phyloP scores from a whole-genome alignment of 768 basidiomycete genomes.

The Mycena rebaudengoi region DNA sequence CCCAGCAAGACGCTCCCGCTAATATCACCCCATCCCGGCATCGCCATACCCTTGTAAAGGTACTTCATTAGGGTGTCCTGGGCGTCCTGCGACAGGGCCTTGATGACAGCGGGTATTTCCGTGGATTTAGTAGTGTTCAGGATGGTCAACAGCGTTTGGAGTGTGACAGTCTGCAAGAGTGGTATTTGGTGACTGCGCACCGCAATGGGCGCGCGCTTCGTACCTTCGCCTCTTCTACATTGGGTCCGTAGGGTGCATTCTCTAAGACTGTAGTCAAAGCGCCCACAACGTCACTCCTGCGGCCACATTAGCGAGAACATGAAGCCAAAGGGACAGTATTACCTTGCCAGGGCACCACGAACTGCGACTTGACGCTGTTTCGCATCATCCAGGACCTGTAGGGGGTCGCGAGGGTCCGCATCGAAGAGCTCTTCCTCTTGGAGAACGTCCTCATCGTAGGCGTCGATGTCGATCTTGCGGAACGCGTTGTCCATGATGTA shows the following conservation, averaged over 20 bases:
- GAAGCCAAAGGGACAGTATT: background rate
- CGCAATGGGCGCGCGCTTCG: conserved; percentile 19
- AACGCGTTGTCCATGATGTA: conserved; percentile 66
- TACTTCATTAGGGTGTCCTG: conserved; percentile 98
- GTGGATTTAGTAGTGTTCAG: conserved; percentile 93
- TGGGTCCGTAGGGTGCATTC: conserved; percentile 87
- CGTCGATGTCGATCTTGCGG: conserved; percentile 94
- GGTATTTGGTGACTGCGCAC: conserved; percentile 5
- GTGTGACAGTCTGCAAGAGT: conserved; percentile 69
- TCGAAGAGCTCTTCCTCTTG: conserved; percentile 88
- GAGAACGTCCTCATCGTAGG: conserved; percentile 90
- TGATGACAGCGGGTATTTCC: conserved; percentile 83
- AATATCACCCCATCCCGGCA: conserved; percentile 68
- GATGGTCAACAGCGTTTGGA: conserved; percentile 84
- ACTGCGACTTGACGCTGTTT: conserved; percentile 79
- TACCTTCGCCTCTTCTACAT: conserved; percentile 92
- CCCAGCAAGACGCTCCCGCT: conserved; percentile 72
- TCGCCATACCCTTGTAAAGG: conserved; percentile 94
- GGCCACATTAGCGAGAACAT: background rate
- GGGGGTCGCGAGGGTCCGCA: conserved; percentile 82
- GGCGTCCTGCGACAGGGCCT: conserved; percentile 71
- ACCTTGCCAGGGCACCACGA: conserved; percentile 79
- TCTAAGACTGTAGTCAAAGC: conserved; percentile 79
- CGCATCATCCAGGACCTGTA: conserved; percentile 77
- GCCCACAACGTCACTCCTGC: conserved; percentile 78